Evolutionary conservation across 2,329 filamentous ascomycete genomes (phyloP), one percentile per base, ranked within the genome.

Genomic region (Fusarium secorum): DNA sequence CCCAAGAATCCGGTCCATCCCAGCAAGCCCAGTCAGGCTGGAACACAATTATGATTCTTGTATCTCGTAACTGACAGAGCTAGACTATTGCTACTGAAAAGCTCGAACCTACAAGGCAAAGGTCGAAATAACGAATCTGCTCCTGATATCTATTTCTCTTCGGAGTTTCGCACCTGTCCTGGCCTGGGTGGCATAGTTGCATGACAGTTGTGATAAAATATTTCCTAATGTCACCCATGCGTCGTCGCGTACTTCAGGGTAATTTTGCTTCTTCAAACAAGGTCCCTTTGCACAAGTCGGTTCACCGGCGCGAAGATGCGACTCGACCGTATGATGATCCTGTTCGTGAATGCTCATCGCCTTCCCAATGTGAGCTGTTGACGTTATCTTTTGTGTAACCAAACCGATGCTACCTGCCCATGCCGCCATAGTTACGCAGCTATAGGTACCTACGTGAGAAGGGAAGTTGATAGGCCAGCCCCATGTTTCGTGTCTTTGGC

Each of bases 1-100:
- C 35, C 68, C 64, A 65, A 48, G 22, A 52, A 42, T 71, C 46
- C 49, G 48, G 33, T 54, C 44, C 49, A 55, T 51, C 36, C 51
- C 35, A 30, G 49, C 17, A 28, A 46, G 33, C 33, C 66, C 30
- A 55, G 39, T 42, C 46, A 66, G 35, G 39, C 39, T 60, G 55
- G 48, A 57, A 48, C 42, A 36, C 39, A n/a, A 30, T 32, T 39
- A 35, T 39, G 41, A 60, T 69, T 52, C 57, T 54, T 30, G 44
- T 38, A 51, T 44, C 51, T 57, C 24, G 44, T 42, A 54, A 42
- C 44, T 26, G 64, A 28, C 33, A 36, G 38, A 52, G 18, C 35
- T 30, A 28, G 44, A 24, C 36, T 64, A 33, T 52, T 59, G 56
- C 33, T 46, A 11, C 30, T 46, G 33, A n/a, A 26, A 49, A 24